Base-by-base conservation (phyloP, 1,284 basidiomycete species). In the Cryptococcus floricola region DNA sequence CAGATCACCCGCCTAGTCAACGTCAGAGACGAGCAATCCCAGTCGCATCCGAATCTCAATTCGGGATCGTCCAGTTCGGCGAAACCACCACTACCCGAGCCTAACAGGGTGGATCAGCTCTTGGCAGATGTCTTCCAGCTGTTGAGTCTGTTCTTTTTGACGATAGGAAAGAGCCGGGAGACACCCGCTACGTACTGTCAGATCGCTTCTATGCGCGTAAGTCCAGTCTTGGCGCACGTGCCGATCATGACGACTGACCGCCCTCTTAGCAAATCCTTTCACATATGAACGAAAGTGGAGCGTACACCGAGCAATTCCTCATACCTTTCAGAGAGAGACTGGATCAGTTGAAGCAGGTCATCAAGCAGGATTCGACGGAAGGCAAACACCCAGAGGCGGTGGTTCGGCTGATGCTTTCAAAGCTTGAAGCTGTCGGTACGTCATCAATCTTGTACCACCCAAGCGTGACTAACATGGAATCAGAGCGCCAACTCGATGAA, bases 1-100 rank as follows among this genome's bases (percentile, higher is more conserved):
- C 93, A 98, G 83, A 88, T 98, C 57, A 93, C 89, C 31, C 90
- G 85, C 69, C 81, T 98, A 52, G 98, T 98, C 76, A 87, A 89
- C 63, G 87, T 97, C 52, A 85, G 95, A 56, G 90, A 96, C 71
- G 73, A 71, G 55, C 65, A 70, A 45, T 53, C 66, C 9, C 60
- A 61, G 23, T 61, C 62, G 44, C 63, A 60, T n/a, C 61, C 65
- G 13, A 53, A 61, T 9, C 50, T 61, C 57, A 62, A 58, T 50
- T 46, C 62, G 13, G 57, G 56, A 39, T 51, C 63, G 9, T 63
- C 65, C 2, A 59, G 61, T 14, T 53, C 62, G 12, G 56, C 53
- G 4, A 57, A 57, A 39, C 59, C 59, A 25, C 42, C 58, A 31
- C 81, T 84, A 14, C 86, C 86, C 71, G 90, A 88, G 70, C 71